Conservation (phyloP, 163 green algal species). For the Chlorella variabilis region DNA sequence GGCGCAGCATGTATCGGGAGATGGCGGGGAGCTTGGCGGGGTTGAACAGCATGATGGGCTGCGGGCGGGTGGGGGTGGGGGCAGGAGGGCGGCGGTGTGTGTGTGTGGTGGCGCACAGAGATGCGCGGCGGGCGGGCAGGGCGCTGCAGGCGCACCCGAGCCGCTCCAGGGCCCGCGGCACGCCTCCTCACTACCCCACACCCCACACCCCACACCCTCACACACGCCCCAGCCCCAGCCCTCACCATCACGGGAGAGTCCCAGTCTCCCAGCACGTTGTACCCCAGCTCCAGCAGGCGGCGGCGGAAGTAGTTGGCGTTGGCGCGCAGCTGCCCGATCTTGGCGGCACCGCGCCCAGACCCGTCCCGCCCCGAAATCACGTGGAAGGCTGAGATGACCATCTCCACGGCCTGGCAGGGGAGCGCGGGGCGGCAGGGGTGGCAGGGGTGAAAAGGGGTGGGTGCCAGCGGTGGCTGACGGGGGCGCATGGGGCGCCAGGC, state of each 20-base stretch:
- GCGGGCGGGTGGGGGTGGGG: background rate
- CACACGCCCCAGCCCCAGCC: background rate
- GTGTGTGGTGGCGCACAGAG: no score
- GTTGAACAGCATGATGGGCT: conserved; percentile 98
- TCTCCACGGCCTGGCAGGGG: conserved; percentile 65
- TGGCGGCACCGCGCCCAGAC: conserved; percentile 68
- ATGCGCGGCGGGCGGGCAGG: no score
- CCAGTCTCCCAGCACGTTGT: conserved; percentile 93
- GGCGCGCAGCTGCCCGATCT: conserved; percentile 85
- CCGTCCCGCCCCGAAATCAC: conserved; percentile 81
- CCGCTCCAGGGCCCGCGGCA: no score
- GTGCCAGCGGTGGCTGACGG: background rate
- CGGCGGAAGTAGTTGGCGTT: conserved; percentile 95
- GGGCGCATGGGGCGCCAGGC: no score
- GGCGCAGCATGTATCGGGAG: conserved; percentile 72
- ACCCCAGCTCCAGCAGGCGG: conserved; percentile 83
- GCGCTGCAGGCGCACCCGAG: no score
- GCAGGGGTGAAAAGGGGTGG: background rate
- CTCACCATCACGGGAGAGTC: conserved; percentile 94
- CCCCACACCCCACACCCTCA: no score
- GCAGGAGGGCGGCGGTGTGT: background rate
- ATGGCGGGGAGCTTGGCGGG: conserved; percentile 85
- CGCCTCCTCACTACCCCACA: no score
- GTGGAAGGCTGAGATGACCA: conserved; percentile 74
- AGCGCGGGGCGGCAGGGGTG: background rate